Conservation (phyloP, 768 basidiomycete genomes). For the Psilocybe sp. region DNA sequence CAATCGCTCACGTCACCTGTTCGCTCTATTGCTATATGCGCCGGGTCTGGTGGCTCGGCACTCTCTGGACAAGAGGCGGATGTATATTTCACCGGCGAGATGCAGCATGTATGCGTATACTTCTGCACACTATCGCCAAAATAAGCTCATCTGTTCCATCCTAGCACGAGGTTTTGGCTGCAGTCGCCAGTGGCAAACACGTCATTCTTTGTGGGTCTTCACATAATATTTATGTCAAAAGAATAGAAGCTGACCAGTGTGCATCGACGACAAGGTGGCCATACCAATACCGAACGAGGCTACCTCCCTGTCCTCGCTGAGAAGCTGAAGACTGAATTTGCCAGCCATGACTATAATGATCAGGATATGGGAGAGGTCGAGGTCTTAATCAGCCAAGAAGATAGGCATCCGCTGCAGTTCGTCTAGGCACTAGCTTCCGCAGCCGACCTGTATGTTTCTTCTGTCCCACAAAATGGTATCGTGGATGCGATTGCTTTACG, state of each 20-base stretch:
- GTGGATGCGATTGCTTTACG: too few species aligned
- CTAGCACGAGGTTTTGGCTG: constrained; percentile 86
- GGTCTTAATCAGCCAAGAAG: constrained; percentile 69
- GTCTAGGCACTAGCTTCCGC: constrained; percentile 36
- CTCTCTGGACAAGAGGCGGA: constrained; percentile 74
- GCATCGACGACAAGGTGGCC: constrained; percentile 56
- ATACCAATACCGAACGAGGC: constrained; percentile 93
- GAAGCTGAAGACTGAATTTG: constrained; percentile 56
- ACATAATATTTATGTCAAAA: constrained; percentile 24
- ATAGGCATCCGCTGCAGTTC: constrained; percentile 72
- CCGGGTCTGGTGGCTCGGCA: constrained; percentile 83
- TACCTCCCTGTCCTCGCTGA: constrained; percentile 76
- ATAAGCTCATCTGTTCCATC: constrained; percentile 17
- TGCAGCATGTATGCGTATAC: constrained; percentile 67
- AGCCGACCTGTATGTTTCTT: too few species aligned
- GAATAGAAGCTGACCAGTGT: constrained; percentile 18
- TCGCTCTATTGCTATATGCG: constrained; percentile 81
- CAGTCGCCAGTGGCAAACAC: constrained; percentile 70
- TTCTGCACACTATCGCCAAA: constrained; percentile 11
- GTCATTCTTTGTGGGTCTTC: constrained; percentile 76
- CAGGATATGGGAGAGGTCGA: constrained; percentile 43
- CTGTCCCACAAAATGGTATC: too few species aligned
- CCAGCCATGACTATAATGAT: constrained; percentile 26
- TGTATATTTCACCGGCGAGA: constrained; percentile 90
- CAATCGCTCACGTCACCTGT: constrained; percentile 32